Evolutionary conservation across 1,139 yeast species (phyloP), one percentile per base, ranked within the genome.

Genomic region (Pichia sp.): DNA sequence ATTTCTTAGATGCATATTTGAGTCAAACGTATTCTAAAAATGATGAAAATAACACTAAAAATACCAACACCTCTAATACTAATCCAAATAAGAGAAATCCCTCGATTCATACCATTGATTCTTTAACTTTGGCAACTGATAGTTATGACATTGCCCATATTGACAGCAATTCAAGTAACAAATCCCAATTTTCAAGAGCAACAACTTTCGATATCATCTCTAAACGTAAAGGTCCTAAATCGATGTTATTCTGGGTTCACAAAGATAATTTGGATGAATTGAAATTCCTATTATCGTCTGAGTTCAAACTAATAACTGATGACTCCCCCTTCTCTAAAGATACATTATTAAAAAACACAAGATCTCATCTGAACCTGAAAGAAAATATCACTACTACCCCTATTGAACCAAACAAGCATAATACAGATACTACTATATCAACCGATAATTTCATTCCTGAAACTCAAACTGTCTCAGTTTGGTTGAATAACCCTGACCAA

Each of bases 221-320:
- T 1, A 47, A 54, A 20, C 58, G 60, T 33, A 60, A 59, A 34
- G 63, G 67, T 1, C 56, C 61, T 1, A 45, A 56, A 17, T 52
- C 52, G 2, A 54, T 62, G 44, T 51, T 56, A n/a, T 68, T 67
- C 47, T 55, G 72, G 52, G 59, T 71, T 9, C 71, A 71, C 32
- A 56, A 61, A 20, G 75, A 72, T 49, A 69, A 69, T 48, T 47
- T 67, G 8, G 63, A 64, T 38, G 74, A 71, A 48, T 56, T 69
- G 21, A 68, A 65, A 43, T 60, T 70, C 35, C 52, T 62, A 36
- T 47, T 71, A 12, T 44, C 59, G n/a, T 46, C 55, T 12, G 53
- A 54, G 28, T 58, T 60, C 37, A 58, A 52, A 35, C 45, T 59
- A 14, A 51, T 59, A 14, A 55, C 59, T 4, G 60, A 57, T 44